Base-by-base conservation (phyloP, 148 eudicot genomes). In the Vaccinium corymbosum region DNA sequence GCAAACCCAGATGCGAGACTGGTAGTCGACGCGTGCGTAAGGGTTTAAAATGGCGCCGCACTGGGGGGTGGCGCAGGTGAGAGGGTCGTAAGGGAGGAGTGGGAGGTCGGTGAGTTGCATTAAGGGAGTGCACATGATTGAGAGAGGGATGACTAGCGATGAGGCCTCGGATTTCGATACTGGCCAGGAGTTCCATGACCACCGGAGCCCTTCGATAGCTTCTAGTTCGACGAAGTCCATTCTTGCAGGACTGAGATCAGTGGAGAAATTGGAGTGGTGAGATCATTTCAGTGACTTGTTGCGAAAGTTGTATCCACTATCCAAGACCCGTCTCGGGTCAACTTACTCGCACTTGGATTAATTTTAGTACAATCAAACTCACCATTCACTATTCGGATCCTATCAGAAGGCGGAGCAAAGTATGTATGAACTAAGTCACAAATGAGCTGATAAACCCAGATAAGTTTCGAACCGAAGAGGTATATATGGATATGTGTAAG, bases 151-250 rank as follows among this genome's bases (percentile, higher is more conserved):
- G 7, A 91, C 89, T 0, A 94, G 89, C 35, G 92, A 83, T 1
- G 84, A 6, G 0, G 92, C 87, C 78, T 89, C 92, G 56, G 93
- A 25, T 79, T 90, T 90, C 1, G 97, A 85, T 3, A 83, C 82
- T 20, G 99, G 99, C 99, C 99, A 97, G 61, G 98, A 89, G 70
- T 94, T 94, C 98, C 97, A 97, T 27, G 99, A 56, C 99, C 98
- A 94, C 0, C 99, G 88, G 2, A 97, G 87, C 15, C 98, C 99
- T 78, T 97, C 99, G 76, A 91, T 97, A 15, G 93, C 95, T 79
- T 97, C 99, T 70, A 93, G 80, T 52, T 97, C 99, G 7, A 89
- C 78, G 83, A 97, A 94, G 86, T 97, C 98, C 99, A 97, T 96
- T 52, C 1, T 4, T 68, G 4, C 46, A 57, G 7, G 2, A 57